Percentiles rank a stretch among this genome's conserved stretches.
Evolutionary conservation across 2,329 filamentous ascomycete species (phyloP).

Genomic region (Aspergillus oerlinghausenensis): DNA sequence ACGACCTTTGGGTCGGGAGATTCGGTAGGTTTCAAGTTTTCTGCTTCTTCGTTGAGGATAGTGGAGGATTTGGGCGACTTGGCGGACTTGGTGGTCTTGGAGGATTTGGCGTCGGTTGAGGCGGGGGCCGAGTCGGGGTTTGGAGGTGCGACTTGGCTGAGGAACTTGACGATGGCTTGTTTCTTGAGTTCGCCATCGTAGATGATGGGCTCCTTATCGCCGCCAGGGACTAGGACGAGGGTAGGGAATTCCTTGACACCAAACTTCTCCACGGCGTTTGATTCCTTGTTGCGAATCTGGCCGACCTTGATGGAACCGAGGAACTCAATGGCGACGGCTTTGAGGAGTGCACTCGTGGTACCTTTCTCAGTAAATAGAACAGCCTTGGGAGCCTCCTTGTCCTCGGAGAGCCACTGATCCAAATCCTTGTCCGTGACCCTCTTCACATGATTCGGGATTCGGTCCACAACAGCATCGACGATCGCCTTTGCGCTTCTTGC

Average conservation of each 20-base stretch:
- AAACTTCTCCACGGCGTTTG: constrained; percentile 65
- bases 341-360: constrained; percentile 74
- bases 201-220: constrained; percentile 61
- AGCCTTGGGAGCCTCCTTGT: constrained; percentile 70
- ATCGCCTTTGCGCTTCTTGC: constrained; percentile 79
- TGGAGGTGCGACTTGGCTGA: constrained; percentile 71
- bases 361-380: constrained; percentile 94
- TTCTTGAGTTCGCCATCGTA: constrained; percentile 87
- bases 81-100: constrained; percentile 35
- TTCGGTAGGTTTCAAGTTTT: constrained; percentile 44
- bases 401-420: constrained; percentile 65
- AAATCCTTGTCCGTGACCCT: constrained; percentile 74
- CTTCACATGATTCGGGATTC: constrained; percentile 89
- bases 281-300: constrained; percentile 80
- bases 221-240: constrained; percentile 72
- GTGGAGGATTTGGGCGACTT: constrained; percentile 39
- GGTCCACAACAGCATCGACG: constrained; percentile 75
- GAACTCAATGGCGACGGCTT: constrained; percentile 86
- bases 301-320: constrained; percentile 72
- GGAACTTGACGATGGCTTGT: constrained; percentile 72
- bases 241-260: constrained; percentile 74
- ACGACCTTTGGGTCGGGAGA: constrained; percentile 49
- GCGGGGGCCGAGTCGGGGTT: constrained; percentile 68
- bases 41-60: constrained; percentile 43
- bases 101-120: constrained; percentile 22